Evolutionary conservation across 2,329 filamentous ascomycete genomes (phyloP), one percentile per base, ranked within the genome.

Genomic region (Verticillium albo-atrum): DNA sequence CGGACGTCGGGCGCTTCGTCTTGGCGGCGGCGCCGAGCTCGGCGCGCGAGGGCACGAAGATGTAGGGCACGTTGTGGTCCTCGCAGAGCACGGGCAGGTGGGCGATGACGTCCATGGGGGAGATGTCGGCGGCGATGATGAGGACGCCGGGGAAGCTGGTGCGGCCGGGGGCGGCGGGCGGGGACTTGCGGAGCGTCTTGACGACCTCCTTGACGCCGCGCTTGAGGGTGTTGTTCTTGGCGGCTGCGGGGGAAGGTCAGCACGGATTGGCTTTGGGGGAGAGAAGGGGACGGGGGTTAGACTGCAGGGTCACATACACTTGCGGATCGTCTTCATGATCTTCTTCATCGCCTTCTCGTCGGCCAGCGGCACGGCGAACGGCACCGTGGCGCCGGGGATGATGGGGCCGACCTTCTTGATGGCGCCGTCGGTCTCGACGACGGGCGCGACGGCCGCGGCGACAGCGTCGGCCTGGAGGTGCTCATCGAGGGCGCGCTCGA

Each of bases 181-280:
- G 83, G 15, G 92, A 94, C 81, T 98, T 98, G 81, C 95, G 92
- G 68, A 99, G 90, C 34, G 93, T 90, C 82, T 99, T 99, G 80
- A 98, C 93, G 72, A 97, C 94, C 80, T 99, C 95, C 79, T 99
- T 99, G 66, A 99, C 95, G 72, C 95, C 95, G 72, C 95, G 93
- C 82, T 97, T 96, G 72, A 99, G 90, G 61, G 91, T 90, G 80
- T 96, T 96, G 79, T 92, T 87, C 79, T 96, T 97, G 69, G 95
- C 93, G 68, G 94, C 95, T 98, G 76, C 60, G 27, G 12, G 53
- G 30, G 26, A 58, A 47, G 61, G 20, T 50, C 20, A 50, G 42
- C 42, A 50, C 9, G 23, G 10, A 20, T 37, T n/a, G n/a, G n/a
- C n/a, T n/a, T n/a, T n/a, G n/a, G n/a, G n/a, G n/a, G n/a, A n/a